These are phyloP conservation scores for Phytophthora gonapodyides DNA, from an alignment of 352 stramenopile species.

Conservation along the genomic window DNA sequence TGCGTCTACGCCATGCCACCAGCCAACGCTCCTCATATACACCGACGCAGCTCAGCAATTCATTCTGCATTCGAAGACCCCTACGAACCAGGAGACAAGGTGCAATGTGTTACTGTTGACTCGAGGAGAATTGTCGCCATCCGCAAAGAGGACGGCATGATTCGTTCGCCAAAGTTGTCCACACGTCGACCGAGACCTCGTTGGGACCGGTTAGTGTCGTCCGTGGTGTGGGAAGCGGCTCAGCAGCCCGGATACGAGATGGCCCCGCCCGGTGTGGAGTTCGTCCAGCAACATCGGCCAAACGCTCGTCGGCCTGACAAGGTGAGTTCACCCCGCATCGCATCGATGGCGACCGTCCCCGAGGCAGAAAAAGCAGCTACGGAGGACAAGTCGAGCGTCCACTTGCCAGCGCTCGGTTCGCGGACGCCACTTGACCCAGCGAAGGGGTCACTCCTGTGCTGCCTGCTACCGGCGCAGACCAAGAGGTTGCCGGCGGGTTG, in stretches of 20 bases:
- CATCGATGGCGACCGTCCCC: background rate
- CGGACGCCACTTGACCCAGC: background rate
- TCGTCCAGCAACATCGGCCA: constrained; percentile 10
- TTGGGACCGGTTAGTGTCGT: constrained; percentile 14
- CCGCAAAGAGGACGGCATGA: constrained; percentile 2
- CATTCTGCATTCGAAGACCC: constrained; percentile 1
- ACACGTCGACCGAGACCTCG: constrained; percentile 9
- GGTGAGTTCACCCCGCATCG: constrained; percentile 3
- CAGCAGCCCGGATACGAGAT: background rate
- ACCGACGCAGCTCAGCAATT: constrained; percentile 3
- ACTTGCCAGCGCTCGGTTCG: constrained; percentile 4
- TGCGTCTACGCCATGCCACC: constrained; percentile 37
- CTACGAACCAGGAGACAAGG: background rate
- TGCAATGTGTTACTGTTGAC: constrained; percentile 6
- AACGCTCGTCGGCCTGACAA: constrained; percentile 6
- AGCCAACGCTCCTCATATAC: constrained; percentile 15
- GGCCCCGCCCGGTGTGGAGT: constrained; percentile 24
- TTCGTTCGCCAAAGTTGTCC: constrained; percentile 4
- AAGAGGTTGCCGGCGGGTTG: constrained; percentile 3
- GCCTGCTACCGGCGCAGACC: constrained; percentile 32
- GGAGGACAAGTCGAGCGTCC: constrained; percentile 4
- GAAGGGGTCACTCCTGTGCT: constrained; percentile 31
- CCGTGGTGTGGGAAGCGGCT: constrained; percentile 22
- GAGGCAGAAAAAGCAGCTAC: background rate
- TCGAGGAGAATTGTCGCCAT: constrained; percentile 26